Conservation (phyloP, 768 basidiomycete species). For the Mycena galericulata region DNA sequence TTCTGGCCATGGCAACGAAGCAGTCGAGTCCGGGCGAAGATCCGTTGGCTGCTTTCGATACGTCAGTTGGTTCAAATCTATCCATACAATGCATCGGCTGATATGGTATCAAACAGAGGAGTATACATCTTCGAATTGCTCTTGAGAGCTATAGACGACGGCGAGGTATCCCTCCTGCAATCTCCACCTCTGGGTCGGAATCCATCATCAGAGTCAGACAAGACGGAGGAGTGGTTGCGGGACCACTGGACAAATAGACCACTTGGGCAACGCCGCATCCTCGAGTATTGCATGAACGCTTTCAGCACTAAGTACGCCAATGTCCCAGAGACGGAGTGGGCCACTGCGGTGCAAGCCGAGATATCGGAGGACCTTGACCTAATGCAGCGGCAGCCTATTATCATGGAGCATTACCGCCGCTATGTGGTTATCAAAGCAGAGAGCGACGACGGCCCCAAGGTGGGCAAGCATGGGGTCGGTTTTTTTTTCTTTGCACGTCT, state of each 20-base stretch:
- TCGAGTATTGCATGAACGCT: constrained; percentile 56
- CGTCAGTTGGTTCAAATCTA: constrained; percentile 49
- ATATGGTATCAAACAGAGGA: constrained; percentile 44
- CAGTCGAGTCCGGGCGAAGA: constrained; percentile 52
- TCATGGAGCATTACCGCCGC: constrained; percentile 73
- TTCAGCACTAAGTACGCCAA: constrained; percentile 55
- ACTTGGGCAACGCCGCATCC: constrained; percentile 51
- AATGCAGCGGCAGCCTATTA: constrained; percentile 72
- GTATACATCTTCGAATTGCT: constrained; percentile 55
- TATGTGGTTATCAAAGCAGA: constrained; percentile 68
- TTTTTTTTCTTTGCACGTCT: background rate
- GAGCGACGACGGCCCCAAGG: constrained; percentile 42
- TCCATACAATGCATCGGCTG: background rate
- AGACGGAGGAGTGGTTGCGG: constrained; percentile 52
- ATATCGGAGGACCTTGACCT: constrained; percentile 60
- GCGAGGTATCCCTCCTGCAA: constrained; percentile 64
- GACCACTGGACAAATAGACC: constrained; percentile 47
- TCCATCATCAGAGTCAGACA: constrained; percentile 30
- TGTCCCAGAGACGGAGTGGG: constrained; percentile 48
- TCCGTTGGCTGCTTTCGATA: constrained; percentile 54
- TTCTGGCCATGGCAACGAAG: constrained; percentile 67
- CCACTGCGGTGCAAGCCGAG: constrained; percentile 54
- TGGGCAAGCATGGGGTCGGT: constrained; percentile 62
- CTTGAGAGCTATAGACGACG: constrained; percentile 65
- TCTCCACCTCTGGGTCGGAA: constrained; percentile 57